These are phyloP conservation scores for Septoria linicola DNA, from an alignment of 2,329 filamentous ascomycete genomes.

Conservation along the genomic window DNA sequence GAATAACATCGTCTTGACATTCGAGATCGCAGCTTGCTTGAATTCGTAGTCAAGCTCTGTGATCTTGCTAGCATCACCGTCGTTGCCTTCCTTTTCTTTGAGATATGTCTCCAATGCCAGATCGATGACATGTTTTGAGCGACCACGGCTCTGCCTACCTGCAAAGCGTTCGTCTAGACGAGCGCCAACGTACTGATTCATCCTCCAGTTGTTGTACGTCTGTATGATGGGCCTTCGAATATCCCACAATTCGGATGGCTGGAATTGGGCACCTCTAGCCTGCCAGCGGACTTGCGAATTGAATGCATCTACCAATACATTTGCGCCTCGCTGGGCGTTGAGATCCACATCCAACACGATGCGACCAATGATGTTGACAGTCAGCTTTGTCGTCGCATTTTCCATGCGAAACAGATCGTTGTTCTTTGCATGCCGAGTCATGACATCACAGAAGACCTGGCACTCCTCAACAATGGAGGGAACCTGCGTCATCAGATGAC, in stretches of 20 bases:
- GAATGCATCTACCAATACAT: constrained; percentile 41
- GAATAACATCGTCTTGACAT: constrained; percentile 45
- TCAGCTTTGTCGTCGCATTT: constrained; percentile 41
- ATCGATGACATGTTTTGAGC: constrained; percentile 39
- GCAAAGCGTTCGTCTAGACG: constrained; percentile 42
- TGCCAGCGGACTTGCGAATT: constrained; percentile 40
- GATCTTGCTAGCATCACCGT: constrained; percentile 25
- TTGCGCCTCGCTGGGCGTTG: constrained; percentile 37
- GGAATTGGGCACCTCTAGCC: constrained; percentile 36
- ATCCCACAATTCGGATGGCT: constrained; percentile 40
- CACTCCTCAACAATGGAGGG: constrained; percentile 41
- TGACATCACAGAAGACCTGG: constrained; percentile 36
- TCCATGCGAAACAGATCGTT: constrained; percentile 44
- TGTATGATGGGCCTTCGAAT: constrained; percentile 39
- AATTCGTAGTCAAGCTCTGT: constrained; percentile 40
- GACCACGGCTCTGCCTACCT: constrained; percentile 33
- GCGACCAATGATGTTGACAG: constrained; percentile 46
- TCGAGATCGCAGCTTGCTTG: constrained; percentile 37
- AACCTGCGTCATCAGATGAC: constrained; percentile 43
- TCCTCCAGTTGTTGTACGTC: constrained; percentile 39
- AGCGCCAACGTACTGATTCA: constrained; percentile 39
- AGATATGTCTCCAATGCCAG: constrained; percentile 41
- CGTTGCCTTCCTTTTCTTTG: constrained; percentile 39
- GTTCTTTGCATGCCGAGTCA: constrained; percentile 39
- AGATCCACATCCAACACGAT: constrained; percentile 43